phyloP scores from a whole-genome alignment of 768 basidiomycete genomes.

The Coprinopsis strossmayeri region DNA sequence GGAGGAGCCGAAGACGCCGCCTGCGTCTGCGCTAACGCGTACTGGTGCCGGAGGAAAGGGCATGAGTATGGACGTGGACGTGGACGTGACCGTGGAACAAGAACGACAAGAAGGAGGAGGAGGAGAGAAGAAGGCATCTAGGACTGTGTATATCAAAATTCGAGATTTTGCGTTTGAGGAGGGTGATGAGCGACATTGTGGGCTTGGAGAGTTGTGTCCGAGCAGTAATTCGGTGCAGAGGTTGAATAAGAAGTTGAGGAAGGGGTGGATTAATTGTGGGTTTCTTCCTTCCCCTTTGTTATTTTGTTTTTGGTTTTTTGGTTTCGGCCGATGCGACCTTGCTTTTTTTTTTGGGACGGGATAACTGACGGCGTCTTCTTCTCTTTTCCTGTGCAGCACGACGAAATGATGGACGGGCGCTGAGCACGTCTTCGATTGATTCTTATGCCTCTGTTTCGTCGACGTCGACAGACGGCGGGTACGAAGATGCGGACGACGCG shows the following conservation, averaged over 20 bases:
- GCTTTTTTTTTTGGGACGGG: too few relatives aligned
- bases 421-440: not conserved
- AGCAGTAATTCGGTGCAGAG: constrained; percentile 29
- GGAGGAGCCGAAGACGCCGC: too few relatives aligned
- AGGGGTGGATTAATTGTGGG: not conserved
- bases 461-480: constrained; percentile 5
- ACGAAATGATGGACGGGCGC: too few relatives aligned
- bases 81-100: too few relatives aligned
- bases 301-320: not conserved
- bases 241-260: constrained; percentile 23
- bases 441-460: not conserved
- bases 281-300: not conserved
- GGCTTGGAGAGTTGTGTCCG: constrained; percentile 34
- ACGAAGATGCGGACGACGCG: constrained; percentile 12
- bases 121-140: not conserved
- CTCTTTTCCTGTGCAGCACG: too few relatives aligned
- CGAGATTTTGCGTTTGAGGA: constrained; percentile 35
- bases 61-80: too few relatives aligned
- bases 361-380: too few relatives aligned
- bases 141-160: constrained; percentile 26
- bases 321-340: too few relatives aligned
- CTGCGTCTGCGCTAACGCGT: too few relatives aligned
- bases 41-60: too few relatives aligned
- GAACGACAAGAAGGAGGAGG: too few relatives aligned
- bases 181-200: constrained; percentile 30